These are phyloP conservation scores for Populus nigra DNA, from an alignment of 345 rosid species.

Conservation along the genomic window DNA sequence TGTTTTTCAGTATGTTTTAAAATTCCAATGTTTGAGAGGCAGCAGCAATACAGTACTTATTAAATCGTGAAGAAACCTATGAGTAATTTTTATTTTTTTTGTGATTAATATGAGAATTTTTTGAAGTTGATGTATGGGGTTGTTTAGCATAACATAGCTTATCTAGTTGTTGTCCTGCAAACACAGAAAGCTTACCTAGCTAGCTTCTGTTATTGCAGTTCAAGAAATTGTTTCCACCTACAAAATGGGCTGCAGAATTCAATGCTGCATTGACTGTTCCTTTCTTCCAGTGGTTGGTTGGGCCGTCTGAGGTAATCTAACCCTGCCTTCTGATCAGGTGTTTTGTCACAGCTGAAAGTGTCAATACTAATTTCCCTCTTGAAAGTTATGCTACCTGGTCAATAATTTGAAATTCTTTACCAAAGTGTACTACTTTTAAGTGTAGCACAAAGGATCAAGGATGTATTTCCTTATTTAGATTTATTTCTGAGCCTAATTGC, in stretches of 20 bases:
- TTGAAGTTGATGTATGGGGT: too few relatives aligned
- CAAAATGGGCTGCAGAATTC: constrained; percentile 95
- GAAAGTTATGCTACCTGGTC: too few relatives aligned
- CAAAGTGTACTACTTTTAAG: too few relatives aligned
- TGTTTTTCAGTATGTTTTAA: not conserved
- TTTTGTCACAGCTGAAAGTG: not conserved
- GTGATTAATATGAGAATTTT: too few relatives aligned
- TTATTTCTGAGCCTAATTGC: too few relatives aligned
- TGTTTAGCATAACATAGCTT: too few relatives aligned
- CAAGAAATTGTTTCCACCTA: constrained; percentile 82
- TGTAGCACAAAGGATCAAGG: too few relatives aligned
- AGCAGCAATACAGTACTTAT: not conserved
- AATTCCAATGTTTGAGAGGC: not conserved
- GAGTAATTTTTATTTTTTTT: too few relatives aligned
- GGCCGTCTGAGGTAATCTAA: constrained; percentile 73
- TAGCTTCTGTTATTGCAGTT: constrained; percentile 44
- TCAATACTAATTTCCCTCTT: not conserved
- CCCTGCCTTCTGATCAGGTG: not conserved
- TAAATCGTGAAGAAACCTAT: not conserved
- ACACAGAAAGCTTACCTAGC: not conserved
- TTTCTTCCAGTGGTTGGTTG: constrained; percentile 92
- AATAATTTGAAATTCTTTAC: too few relatives aligned
- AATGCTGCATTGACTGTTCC: constrained; percentile 93
- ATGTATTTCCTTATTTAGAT: too few relatives aligned
- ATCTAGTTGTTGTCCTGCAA: not conserved